Evolutionary conservation across 139 green algal species (phyloP).

Genomic region (Auxenochlorella pyrenoidosa): DNA sequence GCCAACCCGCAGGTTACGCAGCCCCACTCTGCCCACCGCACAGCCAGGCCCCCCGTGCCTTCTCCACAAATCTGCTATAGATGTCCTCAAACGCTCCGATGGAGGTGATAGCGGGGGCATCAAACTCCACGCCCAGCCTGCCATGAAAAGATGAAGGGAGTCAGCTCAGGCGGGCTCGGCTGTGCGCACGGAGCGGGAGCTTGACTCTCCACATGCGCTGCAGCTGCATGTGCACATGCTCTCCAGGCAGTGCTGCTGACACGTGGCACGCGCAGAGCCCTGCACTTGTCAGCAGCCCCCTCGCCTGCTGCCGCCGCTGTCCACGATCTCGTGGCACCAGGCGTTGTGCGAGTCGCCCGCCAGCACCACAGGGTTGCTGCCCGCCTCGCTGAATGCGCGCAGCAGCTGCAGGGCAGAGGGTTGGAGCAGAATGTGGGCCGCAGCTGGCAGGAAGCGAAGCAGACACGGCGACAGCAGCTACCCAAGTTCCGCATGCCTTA

Average conservation of each 20-base stretch:
- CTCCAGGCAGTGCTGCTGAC: background rate
- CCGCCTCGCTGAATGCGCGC: slow-evolving; percentile 1
- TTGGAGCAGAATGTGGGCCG: too few species aligned
- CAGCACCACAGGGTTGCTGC: slow-evolving; percentile 41
- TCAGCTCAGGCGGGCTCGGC: background rate
- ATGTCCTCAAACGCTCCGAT: slow-evolving; percentile 40
- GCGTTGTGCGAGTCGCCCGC: slow-evolving; percentile 37
- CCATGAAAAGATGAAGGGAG: too few species aligned
- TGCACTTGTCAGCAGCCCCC: background rate
- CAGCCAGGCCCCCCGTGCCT: background rate
- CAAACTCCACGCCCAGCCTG: slow-evolving; percentile 42
- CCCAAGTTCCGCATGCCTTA: background rate
- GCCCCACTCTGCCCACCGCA: too few species aligned
- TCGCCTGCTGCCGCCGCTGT: background rate
- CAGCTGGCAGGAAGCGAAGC: too few species aligned
- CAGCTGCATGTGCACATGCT: background rate
- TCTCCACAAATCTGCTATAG: slow-evolving; percentile 22
- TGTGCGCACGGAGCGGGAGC: background rate
- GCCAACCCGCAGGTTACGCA: too few species aligned
- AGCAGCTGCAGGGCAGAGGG: slow-evolving; percentile 8
- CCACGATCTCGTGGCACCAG: slow-evolving; percentile 21
- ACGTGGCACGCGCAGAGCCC: background rate
- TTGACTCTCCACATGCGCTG: background rate
- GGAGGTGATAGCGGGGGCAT: slow-evolving; percentile 19
- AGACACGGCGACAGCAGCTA: too few species aligned